phyloP scores from a whole-genome alignment of 495 filamentous ascomycete species.

The Sporormia fimetaria region DNA sequence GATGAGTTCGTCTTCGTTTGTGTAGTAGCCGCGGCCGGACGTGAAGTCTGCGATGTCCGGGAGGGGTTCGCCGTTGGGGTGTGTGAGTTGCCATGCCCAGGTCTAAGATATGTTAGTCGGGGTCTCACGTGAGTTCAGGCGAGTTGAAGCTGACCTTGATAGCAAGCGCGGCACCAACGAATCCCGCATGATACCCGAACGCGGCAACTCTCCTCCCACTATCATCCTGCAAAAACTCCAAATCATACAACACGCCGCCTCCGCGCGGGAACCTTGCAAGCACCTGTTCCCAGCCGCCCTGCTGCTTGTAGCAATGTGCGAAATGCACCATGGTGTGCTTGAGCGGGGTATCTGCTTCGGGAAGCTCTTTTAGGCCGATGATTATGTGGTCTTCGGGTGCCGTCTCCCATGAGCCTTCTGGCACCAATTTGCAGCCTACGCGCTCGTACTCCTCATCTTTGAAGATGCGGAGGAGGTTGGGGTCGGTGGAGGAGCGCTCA shows the following conservation, averaged over 20 bases:
- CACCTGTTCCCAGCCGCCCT: conserved; percentile 73
- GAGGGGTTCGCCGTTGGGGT: conserved; percentile 51
- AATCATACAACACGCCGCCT: conserved; percentile 71
- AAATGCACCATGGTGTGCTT: conserved; percentile 83
- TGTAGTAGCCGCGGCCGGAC: conserved; percentile 41
- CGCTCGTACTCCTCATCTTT: conserved; percentile 53
- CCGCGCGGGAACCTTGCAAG: conserved; percentile 73
- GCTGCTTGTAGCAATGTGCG: conserved; percentile 72
- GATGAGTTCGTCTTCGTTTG: conserved; percentile 63
- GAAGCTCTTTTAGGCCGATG: conserved; percentile 81
- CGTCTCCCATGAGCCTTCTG: conserved; percentile 67
- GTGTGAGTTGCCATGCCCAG: conserved; percentile 79
- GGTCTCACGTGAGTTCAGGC: neutral
- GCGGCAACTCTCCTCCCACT: conserved; percentile 68
- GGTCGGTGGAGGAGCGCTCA: conserved; percentile 51
- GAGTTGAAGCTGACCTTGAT: conserved; percentile 12
- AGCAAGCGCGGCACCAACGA: conserved; percentile 22
- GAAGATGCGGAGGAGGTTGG: conserved; percentile 58
- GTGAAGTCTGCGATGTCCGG: conserved; percentile 48
- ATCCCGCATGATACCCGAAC: conserved; percentile 57
- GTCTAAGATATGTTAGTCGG: conserved; percentile 36
- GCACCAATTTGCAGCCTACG: conserved; percentile 61
- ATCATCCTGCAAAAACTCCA: conserved; percentile 82
- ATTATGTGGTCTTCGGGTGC: conserved; percentile 78
- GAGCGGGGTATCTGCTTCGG: conserved; percentile 76